Base-by-base conservation (phyloP, 2,329 filamentous ascomycete species). In the Cytospora piceicola region DNA sequence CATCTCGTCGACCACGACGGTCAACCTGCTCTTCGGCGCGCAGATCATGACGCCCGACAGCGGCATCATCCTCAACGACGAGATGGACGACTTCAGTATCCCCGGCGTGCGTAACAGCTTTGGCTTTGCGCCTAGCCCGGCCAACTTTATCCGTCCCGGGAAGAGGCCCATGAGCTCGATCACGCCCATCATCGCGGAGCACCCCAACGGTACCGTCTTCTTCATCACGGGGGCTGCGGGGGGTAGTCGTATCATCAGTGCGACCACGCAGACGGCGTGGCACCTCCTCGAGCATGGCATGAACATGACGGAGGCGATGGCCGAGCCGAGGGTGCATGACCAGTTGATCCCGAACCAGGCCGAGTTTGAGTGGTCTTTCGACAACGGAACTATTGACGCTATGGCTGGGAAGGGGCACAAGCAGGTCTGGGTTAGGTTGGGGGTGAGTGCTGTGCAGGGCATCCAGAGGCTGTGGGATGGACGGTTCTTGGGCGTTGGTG, bases 131-230 rank as follows among this genome's bases (percentile, higher is more conserved):
- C 93, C 94, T 1, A 89, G 87, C 0, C 86, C 88, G 4, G 85
- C 89, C 54, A 97, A 98, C 82, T 97, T 88, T 75, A 88, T 97
- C 75, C 85, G 88, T 6, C 88, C 92, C 0, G 84, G 87, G 57
- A 97, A 97, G 77, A 87, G 94, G 0, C 93, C 94, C 0, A 80
- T 97, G 4, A 94, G 90, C 1, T 94, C 90, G 68, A 93, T 95
- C 71, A 88, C 90, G 0, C 93, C 94, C 4, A 82, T 92, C 34
- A 96, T 97, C 52, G 90, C 90, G 63, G 67, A 94, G 71, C 82
- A 87, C 32, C 77, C 85, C 0, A 88, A 93, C 64, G 86, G 88
- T 0, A 83, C 81, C 2, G 81, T 96, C 0, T 92, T 90, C 73
- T 85, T 94, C 67, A 82, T 89, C 22, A 86, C 91, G 0, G 93